Base-by-base conservation (phyloP, 345 rosid species). In the Mercurialis annua region DNA sequence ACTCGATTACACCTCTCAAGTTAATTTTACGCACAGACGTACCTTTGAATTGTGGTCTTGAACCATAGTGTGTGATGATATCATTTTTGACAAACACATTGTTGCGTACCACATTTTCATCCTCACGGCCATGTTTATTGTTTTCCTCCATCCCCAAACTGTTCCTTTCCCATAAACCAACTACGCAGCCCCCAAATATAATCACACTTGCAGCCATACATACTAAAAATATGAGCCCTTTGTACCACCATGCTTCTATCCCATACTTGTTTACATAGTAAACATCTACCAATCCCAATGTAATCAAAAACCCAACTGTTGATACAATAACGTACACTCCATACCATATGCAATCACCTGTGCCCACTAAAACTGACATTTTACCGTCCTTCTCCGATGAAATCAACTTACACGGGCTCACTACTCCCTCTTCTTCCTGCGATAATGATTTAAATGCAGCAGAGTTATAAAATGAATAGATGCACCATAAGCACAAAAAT, bases 1-100 rank as follows among this genome's bases (percentile, higher is more conserved):
- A n/a, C n/a, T n/a, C n/a, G n/a, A n/a, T n/a, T n/a, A n/a, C n/a
- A n/a, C n/a, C n/a, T n/a, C n/a, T n/a, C n/a, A n/a, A n/a, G n/a
- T n/a, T n/a, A n/a, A n/a, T n/a, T n/a, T n/a, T n/a, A n/a, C n/a
- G 18, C 30, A 34, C 24, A 56, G n/a, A n/a, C 49, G 64, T 79
- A 89, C 96, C 96, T 83, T 71, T 73, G 71, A 89, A 89, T 66
- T 87, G 78, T 6, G 98, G 97, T 80, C 98, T 89, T 16, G 84
- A 70, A 53, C 98, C 98, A 78, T 90, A 88, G 34, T 69, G 65
- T 46, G 82, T 64, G 52, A 43, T 54, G 43, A 80, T 75, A 23
- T 46, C 33, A 73, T 53, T 75, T 38, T 65, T 70, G 48, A 52
- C 66, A 20, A 7, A 38, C 23, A 16, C 38, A 29, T 74, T 66